Evolutionary conservation across 2,329 filamentous ascomycete species (phyloP), one percentile per base, ranked within the genome.

Genomic region (Periconia digitata): DNA sequence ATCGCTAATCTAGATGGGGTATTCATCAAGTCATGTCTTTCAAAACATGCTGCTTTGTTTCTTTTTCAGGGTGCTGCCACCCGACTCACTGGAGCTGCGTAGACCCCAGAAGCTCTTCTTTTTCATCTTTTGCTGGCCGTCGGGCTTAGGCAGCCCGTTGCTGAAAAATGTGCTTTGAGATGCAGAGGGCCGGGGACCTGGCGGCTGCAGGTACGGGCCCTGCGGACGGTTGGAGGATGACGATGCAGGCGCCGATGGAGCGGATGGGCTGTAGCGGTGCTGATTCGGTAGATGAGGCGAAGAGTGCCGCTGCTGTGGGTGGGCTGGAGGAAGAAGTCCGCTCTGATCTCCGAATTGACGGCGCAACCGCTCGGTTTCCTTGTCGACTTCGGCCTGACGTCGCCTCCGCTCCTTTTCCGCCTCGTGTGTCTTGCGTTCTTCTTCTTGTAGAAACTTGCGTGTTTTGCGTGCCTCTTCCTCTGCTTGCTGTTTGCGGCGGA

Each of bases 341-440:
- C 58, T 61, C 41, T 71, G 68, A 46, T 67, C 76, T 40, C 88
- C 87, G 59, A 89, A 92, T 58, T 86, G 70, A 56, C 77, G 82
- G 18, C 83, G 77, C 7, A 96, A 74, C 0, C 90, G 80, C 57
- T 85, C 85, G 0, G 90, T 95, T 71, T 96, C 92, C 37, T 84
- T 83, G 29, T 95, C 75, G 13, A 79, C 61, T 45, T 81, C 80
- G 1, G 74, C 76, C 53, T 84, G 76, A 49, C 73, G 76, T 22
- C 72, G 69, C 46, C 74, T 79, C 0, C 75, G 78, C 58, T 87
- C 85, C 47, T 78, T 79, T 63, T 91, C 87, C 37, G 79, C 75
- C 41, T 86, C 81, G 4, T 88, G 76, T 79, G 87, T 85, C 60
- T 79, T 80, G 61, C 84, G 81, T 4, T 65, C 63, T 49, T 71